phyloP scores from a whole-genome alignment of 495 filamentous ascomycete genomes.

The Penicillium pulvis region DNA sequence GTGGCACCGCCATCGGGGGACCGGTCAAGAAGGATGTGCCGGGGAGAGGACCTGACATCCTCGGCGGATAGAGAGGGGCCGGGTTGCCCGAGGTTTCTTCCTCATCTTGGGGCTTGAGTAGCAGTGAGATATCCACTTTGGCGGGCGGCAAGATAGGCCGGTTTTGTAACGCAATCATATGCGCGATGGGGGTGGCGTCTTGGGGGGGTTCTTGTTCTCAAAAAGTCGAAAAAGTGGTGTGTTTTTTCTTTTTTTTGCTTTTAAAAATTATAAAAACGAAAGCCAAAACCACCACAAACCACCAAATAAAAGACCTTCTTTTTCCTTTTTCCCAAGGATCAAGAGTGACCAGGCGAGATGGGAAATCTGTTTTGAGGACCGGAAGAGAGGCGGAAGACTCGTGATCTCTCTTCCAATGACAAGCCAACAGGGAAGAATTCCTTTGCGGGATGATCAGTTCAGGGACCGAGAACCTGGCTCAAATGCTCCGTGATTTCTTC shows the following conservation, averaged over 20 bases:
- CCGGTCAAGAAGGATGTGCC: constrained; percentile 35
- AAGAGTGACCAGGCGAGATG: neutral
- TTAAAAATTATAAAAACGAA: neutral
- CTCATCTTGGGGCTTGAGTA: constrained; percentile 79
- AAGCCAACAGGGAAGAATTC: neutral
- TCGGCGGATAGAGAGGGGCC: constrained; percentile 50
- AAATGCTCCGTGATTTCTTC: constrained; percentile 14
- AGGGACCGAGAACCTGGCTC: constrained; percentile 8
- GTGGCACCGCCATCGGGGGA: constrained; percentile 31
- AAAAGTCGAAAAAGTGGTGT: constrained; percentile 4
- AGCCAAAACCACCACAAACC: constrained; percentile 1
- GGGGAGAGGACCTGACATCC: constrained; percentile 51
- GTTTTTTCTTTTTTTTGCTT: neutral
- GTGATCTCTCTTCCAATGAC: constrained; percentile 13
- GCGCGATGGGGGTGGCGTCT: constrained; percentile 35
- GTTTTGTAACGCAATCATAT: constrained; percentile 56
- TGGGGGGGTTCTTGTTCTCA: constrained; percentile 1
- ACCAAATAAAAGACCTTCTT: neutral
- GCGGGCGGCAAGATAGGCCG: constrained; percentile 54
- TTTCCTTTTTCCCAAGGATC: neutral
- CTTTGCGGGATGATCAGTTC: constrained; percentile 1
- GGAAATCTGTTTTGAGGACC: neutral
- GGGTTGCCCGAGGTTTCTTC: constrained; percentile 67
- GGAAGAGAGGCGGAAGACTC: constrained; percentile 2
- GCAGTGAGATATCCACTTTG: constrained; percentile 88